phyloP scores from a whole-genome alignment of 495 filamentous ascomycete species.

The Penicillium riverlandense region DNA sequence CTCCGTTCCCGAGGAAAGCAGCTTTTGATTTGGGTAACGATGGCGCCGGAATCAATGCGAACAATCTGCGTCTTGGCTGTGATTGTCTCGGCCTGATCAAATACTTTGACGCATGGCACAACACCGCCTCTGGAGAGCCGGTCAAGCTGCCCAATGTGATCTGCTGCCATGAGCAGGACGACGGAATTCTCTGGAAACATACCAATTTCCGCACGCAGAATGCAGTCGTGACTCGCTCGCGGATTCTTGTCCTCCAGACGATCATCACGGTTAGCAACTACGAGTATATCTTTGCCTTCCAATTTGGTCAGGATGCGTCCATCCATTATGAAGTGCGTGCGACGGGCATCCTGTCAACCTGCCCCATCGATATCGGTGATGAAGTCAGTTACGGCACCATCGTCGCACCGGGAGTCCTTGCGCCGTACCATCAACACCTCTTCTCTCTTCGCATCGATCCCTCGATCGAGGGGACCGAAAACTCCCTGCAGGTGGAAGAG shows the following conservation, averaged over 20 bases:
- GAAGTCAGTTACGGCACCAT: slow-evolving; percentile 65
- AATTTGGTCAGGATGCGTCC: slow-evolving; percentile 76
- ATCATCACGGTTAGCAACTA: slow-evolving; percentile 80
- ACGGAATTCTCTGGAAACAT: slow-evolving; percentile 63
- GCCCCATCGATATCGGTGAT: slow-evolving; percentile 40
- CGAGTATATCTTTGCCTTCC: slow-evolving; percentile 80
- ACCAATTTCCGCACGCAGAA: slow-evolving; percentile 59
- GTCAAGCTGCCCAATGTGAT: slow-evolving; percentile 48
- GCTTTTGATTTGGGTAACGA: slow-evolving; percentile 67
- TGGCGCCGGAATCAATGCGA: slow-evolving; percentile 57
- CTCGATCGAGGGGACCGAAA: slow-evolving; percentile 62
- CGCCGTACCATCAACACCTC: slow-evolving; percentile 77
- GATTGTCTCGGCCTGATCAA: slow-evolving; percentile 32
- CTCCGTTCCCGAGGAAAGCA: slow-evolving; percentile 56
- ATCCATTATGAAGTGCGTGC: slow-evolving; percentile 75
- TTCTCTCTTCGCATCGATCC: slow-evolving; percentile 86
- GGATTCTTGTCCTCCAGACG: slow-evolving; percentile 59
- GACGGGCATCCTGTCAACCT: slow-evolving; percentile 79
- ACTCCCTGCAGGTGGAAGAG: slow-evolving; percentile 63
- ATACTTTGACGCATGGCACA: slow-evolving; percentile 52
- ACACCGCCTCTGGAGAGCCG: slow-evolving; percentile 43
- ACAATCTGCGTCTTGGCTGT: slow-evolving; percentile 45
- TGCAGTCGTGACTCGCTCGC: slow-evolving; percentile 47
- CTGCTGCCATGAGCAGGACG: slow-evolving; percentile 62
- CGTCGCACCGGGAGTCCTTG: slow-evolving; percentile 78